Conservation (phyloP, 106 monocot genomes). For the Hemerocallis citrina region DNA sequence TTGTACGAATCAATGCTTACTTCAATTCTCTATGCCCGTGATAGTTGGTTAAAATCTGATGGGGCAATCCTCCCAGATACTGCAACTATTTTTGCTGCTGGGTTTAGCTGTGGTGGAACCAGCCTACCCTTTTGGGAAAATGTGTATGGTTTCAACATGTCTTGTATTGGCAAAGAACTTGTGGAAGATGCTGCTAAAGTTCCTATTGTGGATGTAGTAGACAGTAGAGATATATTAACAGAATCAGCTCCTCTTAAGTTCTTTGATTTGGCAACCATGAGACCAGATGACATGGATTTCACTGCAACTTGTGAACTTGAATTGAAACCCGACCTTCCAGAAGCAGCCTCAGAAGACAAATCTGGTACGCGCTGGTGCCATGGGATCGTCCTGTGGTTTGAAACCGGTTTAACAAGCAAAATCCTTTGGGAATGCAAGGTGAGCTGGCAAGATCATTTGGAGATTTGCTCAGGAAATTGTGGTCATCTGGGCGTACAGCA, state of each 20-base stretch:
- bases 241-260: constrained; percentile 63
- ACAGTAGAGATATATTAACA: constrained; percentile 66
- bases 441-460: constrained; percentile 94
- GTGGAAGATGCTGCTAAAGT: constrained; percentile 52
- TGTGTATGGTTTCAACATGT: constrained; percentile 92
- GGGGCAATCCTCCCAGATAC: constrained; percentile 94
- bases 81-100: constrained; percentile 79
- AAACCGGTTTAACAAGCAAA: constrained; percentile 67
- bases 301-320: constrained; percentile 63
- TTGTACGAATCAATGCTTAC: constrained; percentile 88
- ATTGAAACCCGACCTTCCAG: constrained; percentile 11
- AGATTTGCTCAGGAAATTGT: constrained; percentile 84
- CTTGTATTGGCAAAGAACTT: constrained; percentile 82
- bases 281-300: constrained; percentile 73
- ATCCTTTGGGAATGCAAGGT: constrained; percentile 90
- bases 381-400: constrained; percentile 91
- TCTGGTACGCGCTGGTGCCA: constrained; percentile 44
- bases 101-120: constrained; percentile 76
- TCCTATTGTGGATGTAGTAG: constrained; percentile 78
- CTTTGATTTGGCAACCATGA: constrained; percentile 87
- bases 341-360: not conserved
- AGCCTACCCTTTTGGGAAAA: constrained; percentile 81
- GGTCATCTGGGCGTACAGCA: constrained; percentile 77
- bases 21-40: constrained; percentile 93
- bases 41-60: constrained; percentile 84